phyloP scores from a whole-genome alignment of 2,329 filamentous ascomycete species.

The Eutypella sp. region DNA sequence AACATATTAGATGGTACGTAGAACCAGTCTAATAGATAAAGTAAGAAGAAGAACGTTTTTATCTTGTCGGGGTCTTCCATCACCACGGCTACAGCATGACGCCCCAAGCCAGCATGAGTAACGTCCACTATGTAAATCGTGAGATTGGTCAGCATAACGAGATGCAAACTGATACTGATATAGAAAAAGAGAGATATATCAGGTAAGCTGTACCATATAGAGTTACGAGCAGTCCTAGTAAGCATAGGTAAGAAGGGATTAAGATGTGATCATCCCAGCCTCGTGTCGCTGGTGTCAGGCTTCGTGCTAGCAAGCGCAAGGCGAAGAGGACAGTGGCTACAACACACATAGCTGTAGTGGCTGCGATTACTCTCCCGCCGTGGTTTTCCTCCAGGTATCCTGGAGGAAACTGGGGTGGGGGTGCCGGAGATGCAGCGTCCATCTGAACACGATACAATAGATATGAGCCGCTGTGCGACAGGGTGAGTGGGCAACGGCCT shows the following conservation, averaged over 20 bases:
- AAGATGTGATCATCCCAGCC: slow-evolving; percentile 4
- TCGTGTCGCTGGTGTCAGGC: slow-evolving; percentile 1
- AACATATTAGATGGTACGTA: slow-evolving; percentile 3
- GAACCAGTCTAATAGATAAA: slow-evolving; percentile 1
- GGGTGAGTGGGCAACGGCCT: too few species aligned
- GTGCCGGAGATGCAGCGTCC: too few species aligned
- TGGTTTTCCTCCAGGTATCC: background rate
- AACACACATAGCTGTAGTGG: background rate
- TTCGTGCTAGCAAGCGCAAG: background rate
- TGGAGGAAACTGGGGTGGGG: background rate
- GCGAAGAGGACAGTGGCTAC: slow-evolving; percentile 2
- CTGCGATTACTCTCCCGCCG: background rate
- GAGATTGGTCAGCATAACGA: background rate
- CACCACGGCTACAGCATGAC: background rate
- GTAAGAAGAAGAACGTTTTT: background rate
- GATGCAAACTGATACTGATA: background rate
- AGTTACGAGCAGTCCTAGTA: background rate
- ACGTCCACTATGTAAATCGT: slow-evolving; percentile 2
- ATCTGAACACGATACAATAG: too few species aligned
- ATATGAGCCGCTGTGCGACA: too few species aligned
- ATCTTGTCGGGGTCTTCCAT: slow-evolving; percentile 2
- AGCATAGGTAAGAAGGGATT: background rate
- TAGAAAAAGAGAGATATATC: background rate
- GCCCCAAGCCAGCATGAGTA: background rate
- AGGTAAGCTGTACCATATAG: background rate